Percentiles rank a stretch among this genome's conserved stretches.
Evolutionary conservation across 2,329 filamentous ascomycete species (phyloP).

Genomic region (Neofusicoccum cordaticola): DNA sequence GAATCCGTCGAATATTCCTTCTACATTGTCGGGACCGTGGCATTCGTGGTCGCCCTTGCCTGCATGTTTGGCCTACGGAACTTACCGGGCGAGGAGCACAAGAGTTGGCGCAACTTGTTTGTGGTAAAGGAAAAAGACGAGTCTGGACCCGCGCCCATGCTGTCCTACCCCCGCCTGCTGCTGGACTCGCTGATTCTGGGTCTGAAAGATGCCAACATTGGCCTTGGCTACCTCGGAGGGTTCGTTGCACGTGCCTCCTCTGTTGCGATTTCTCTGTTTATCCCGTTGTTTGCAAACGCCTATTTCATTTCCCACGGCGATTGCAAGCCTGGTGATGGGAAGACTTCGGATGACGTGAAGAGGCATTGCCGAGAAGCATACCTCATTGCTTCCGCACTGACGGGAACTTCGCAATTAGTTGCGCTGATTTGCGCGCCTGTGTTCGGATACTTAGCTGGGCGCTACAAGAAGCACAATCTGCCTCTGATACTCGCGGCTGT

Average conservation of each 20-base stretch:
- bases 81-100: slow-evolving; percentile 70
- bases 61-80: slow-evolving; percentile 75
- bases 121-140: slow-evolving; percentile 23
- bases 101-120: slow-evolving; percentile 58
- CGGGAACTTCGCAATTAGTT: slow-evolving; percentile 82
- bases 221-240: slow-evolving; percentile 84
- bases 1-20: slow-evolving; percentile 80
- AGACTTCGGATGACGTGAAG: slow-evolving; percentile 64
- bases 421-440: slow-evolving; percentile 81
- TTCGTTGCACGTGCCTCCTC: slow-evolving; percentile 90
- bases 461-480: slow-evolving; percentile 59
- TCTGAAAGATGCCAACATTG: slow-evolving; percentile 73
- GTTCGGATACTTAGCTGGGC: slow-evolving; percentile 82
- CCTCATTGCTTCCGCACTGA: slow-evolving; percentile 79
- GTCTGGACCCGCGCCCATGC: slow-evolving; percentile 45
- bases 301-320: slow-evolving; percentile 81
- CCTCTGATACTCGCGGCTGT: slow-evolving; percentile 71
- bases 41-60: slow-evolving; percentile 68
- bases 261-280: slow-evolving; percentile 91
- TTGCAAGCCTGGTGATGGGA: slow-evolving; percentile 56
- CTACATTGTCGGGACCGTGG: slow-evolving; percentile 75
- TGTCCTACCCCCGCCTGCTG: slow-evolving; percentile 49
- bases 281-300: slow-evolving; percentile 88
- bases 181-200: slow-evolving; percentile 55
- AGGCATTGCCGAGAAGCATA: slow-evolving; percentile 83